Conservation (phyloP, 495 filamentous ascomycete species). For the Choiromyces venosus region DNA sequence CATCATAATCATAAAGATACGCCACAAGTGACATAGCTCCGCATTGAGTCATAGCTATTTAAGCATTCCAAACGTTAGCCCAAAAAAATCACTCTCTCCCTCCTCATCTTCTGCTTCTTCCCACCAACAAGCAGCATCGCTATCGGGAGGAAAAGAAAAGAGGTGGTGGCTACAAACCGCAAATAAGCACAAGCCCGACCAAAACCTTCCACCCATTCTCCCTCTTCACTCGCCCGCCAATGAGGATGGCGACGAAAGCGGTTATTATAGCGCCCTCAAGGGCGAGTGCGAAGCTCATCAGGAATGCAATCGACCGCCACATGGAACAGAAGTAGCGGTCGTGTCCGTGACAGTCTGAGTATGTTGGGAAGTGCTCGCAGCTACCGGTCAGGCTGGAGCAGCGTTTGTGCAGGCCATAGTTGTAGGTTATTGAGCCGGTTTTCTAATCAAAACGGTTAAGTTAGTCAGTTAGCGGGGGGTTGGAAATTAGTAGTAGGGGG, state of each 20-base stretch:
- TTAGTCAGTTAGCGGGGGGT: slow-evolving; percentile 26
- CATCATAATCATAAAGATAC: slow-evolving; percentile 78
- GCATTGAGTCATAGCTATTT: slow-evolving; percentile 26
- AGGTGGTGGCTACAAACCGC: slow-evolving; percentile 76
- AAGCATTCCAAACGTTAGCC: background rate
- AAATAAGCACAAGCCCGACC: slow-evolving; percentile 56
- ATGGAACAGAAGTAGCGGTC: slow-evolving; percentile 80
- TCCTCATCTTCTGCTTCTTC: slow-evolving; percentile 6
- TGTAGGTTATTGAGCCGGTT: slow-evolving; percentile 44
- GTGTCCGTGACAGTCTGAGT: slow-evolving; percentile 62
- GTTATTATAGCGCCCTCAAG: slow-evolving; percentile 69
- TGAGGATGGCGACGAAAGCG: slow-evolving; percentile 65
- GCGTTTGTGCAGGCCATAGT: slow-evolving; percentile 71
- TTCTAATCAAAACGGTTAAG: slow-evolving; percentile 51
- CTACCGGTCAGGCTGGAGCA: slow-evolving; percentile 51
- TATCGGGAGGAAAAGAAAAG: slow-evolving; percentile 7
- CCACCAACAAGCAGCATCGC: background rate
- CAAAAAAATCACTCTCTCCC: background rate
- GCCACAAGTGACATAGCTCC: slow-evolving; percentile 49
- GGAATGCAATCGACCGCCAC: slow-evolving; percentile 81
- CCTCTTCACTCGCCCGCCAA: slow-evolving; percentile 69
- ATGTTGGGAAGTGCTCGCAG: slow-evolving; percentile 54
- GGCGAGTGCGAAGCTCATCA: slow-evolving; percentile 75
- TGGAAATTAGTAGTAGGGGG: too few species aligned
- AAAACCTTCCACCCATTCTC: slow-evolving; percentile 74